Base-by-base conservation (phyloP, 2,329 filamentous ascomycete species). In the Aspergillus sp. region DNA sequence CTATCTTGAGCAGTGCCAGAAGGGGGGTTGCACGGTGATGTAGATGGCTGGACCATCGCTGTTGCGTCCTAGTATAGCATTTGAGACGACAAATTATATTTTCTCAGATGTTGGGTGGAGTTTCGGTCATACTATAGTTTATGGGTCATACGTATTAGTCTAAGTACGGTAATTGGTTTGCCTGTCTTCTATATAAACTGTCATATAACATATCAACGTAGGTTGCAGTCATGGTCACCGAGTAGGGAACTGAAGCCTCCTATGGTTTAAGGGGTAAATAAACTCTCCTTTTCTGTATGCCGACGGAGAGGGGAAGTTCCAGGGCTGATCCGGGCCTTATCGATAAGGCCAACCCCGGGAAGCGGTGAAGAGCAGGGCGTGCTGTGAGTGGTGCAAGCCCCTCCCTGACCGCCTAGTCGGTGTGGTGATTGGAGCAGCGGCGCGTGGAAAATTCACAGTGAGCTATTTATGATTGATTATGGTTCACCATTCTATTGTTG, bases 1-100 rank as follows among this genome's bases (percentile, higher is more conserved):
- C 0, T 97, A 96, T 74, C 77, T 97, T 70, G 91, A 94, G 57
- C 77, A 80, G 62, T 81, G 78, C 59, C 79, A 81, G 63, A 77
- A 76, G 63, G 80, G 70, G n/a, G 77, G 77, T 55, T 85, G 83
- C 67, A 63, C 58, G 38, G 61, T 84, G n/a, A 84, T 85, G 82
- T 85, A 74, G 74, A 43, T 53, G 17, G 13, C 21, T 55, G 47
- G 47, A 28, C 47, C 47, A 50, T 50, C 45, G 45, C 15, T 17
- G 15, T 19, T 45, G 19, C 19, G 12, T 45, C 23, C 10, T 13
- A 12, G 32, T 36, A 36, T 13, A 36, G 12, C 32, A 36, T 36
- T 5, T 36, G 32, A 5, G 8, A 13, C 13, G 41, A 45, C 41
- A 21, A 23, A 8, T 1, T 28, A 28, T 45, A 45, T 23, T 45